Evolutionary conservation across 1,284 basidiomycete species (phyloP), one percentile per base, ranked within the genome.

Genomic region (Moesziomyces parantarcticus): DNA sequence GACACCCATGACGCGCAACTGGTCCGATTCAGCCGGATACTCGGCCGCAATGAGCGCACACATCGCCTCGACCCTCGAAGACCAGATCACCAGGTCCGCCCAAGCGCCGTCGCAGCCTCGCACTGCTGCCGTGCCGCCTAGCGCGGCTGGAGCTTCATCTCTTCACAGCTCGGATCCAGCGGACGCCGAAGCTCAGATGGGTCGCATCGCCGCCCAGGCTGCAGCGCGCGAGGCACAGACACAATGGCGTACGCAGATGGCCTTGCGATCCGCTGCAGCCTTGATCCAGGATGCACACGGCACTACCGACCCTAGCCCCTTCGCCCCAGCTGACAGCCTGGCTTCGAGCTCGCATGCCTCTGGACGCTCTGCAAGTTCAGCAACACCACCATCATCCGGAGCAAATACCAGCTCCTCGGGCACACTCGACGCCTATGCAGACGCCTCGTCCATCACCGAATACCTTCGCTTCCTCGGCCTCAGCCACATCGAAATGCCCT

Each of bases 41-140:
- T 70, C 74, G 21, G 76, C 76, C n/a, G 72, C 76, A 9, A 74
- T 76, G 60, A 73, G 70, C 47, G 66, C 68, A 4, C 74, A 71
- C 36, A 75, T 73, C 29, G 67, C 64, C 8, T 58, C 65, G 1
- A 58, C 76, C 1, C 58, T 76, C 34, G 36, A 63, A 22, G 43
- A 42, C 13, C 70, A 61, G 34, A 64, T 60, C 52, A n/a, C 23
- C 32, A 36, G 48, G n/a, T 55, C 62, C 8, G n/a, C 54, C 18
- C 6, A 44, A 18, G 20, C 46, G 23, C 40, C 50, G 3, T 43
- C 50, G 1, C 41, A 22, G 3, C 40, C 52, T 1, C 23, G 23
- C 13, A 46, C 51, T 3, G 14, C 43, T 21, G 55, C 18, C 32
- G 39, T 58, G 18, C 51, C 62, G 13, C 58, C 58, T 49, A 58